Percentiles rank a stretch among this genome's conserved stretches.
These are phyloP conservation scores for Tulasnella sp. DNA, from an alignment of 768 basidiomycete species.

Conservation along the genomic window DNA sequence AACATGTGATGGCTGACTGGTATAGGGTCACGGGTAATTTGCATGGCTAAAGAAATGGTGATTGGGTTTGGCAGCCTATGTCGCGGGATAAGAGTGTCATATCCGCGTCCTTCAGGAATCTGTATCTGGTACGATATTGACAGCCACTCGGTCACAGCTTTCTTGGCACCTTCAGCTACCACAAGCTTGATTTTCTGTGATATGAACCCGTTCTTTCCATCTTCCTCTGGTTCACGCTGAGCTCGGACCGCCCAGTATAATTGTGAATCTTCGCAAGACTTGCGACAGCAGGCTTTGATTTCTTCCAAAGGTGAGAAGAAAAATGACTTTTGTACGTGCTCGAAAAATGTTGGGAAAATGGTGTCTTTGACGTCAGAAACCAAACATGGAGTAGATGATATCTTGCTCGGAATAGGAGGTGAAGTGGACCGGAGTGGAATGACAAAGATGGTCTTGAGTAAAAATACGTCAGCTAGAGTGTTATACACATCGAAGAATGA, in stretches of 20 bases:
- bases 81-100: neutral
- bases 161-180: no score
- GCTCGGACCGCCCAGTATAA: neutral
- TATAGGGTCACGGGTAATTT: no score
- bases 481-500: neutral
- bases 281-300: slow-evolving; percentile 25
- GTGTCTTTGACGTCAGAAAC: neutral
- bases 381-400: neutral
- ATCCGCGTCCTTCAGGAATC: no score
- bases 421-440: slow-evolving; percentile 31
- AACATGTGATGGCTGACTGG: neutral
- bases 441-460: slow-evolving; percentile 34
- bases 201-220: no score
- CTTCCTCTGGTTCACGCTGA: neutral
- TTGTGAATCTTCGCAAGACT: neutral
- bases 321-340: slow-evolving; percentile 28
- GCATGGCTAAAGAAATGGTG: neutral
- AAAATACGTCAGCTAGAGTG: slow-evolving; percentile 2
- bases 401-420: slow-evolving; percentile 22
- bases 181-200: neutral
- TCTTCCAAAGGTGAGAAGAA: slow-evolving; percentile 31
- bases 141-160: no score
- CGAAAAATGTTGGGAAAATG: slow-evolving; percentile 20
- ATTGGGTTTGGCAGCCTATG: neutral
- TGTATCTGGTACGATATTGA: no score